Evolutionary conservation across 176 grass and related monocot genomes (phyloP), one percentile per base, ranked within the genome.

Genomic region (Aegilops bicornis): DNA sequence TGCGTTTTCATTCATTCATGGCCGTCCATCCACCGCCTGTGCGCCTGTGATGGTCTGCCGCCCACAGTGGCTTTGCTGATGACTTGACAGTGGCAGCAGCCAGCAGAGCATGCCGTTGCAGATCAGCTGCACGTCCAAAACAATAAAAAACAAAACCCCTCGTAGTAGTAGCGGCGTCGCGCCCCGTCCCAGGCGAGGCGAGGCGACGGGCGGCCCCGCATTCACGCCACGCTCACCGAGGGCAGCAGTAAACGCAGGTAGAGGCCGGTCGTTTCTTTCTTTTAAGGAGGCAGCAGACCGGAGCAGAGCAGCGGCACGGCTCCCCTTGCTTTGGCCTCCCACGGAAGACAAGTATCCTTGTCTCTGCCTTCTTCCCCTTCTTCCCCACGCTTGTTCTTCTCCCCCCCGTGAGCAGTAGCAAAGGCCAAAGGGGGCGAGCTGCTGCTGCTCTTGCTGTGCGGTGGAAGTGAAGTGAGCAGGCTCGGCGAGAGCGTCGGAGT

Each of bases 191-290:
- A 48, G 45, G 45, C 58, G 16, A 64, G 2, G 14, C 68, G 68
- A 63, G 2, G 14, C 68, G 68, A 24, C 76, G 77, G 68, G 3
- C 54, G 77, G 56, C 36, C 79, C 43, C 23, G 69, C 73, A 81
- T 81, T 85, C 76, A 81, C 87, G 20, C 82, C 77, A 19, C 87
- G 5, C 82, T 70, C 73, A 47, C 88, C 88, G 24, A 81, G 39
- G 7, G 81, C 81, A 60, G 87, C 47, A 45, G 56, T 59, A 23
- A 31, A 60, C 79, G 19, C 79, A 52, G 17, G 11, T 50, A 58
- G 58, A 83, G 83, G 69, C 40, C 71, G 71, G 71, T 27, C 1
- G 40, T 74, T 79, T 84, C 72, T 84, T 61, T 76, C 77, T 89
- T 89, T 89, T 81, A 81, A 89, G 61, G 83, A 82, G 32, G 67